Evolutionary conservation across 2,329 filamentous ascomycete species (phyloP), one percentile per base, ranked within the genome.

Genomic region (Ceratocystis eucalypticola): DNA sequence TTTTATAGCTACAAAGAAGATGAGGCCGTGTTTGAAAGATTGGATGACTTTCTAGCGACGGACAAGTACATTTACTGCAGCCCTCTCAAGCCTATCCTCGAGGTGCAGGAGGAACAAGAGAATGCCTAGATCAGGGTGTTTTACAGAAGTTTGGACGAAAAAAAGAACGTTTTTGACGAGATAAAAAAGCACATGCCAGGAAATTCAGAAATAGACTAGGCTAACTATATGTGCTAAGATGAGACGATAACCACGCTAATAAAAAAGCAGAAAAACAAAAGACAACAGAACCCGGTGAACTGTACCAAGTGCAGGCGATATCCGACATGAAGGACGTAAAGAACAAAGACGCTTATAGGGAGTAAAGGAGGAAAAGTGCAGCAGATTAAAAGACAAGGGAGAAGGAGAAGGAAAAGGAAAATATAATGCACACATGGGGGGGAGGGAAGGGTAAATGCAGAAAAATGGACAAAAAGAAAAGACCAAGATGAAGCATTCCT

Each of bases 211-310:
- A 59, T 17, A 37, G 15, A 25, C 48, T 53, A 15, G 20, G 33
- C 53, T 20, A 59, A 59, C n/a, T 59, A 37, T 59, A 59, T 59
- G 53, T 59, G 25, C 53, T 59, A 30, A 5, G 53, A 59, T 17
- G 33, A 59, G 28, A 59, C 17, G 33, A 59, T 59, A 37, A 59
- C 3, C 25, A 33, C 53, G 53, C 53, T 59, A 25, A 59, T 59
- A 59, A 30, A 33, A 57, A 15, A 33, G 15, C 25, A 30, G 5
- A 37, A 30, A 20, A 59, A 37, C 53, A 25, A 37, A 59, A 59
- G 28, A 59, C 28, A 20, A 41, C 12, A 7, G 15, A 20, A 37
- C 28, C 28, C 25, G 3, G 53, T 33, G 53, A 33, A 30, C 53
- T 20, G 28, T 17, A 59, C 53, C 53, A 59, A 59, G 53, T 33